Percentiles rank a stretch among this genome's conserved stretches.
Evolutionary conservation across 2,329 filamentous ascomycete genomes (phyloP).

Genomic region (Rutstroemia sp.): DNA sequence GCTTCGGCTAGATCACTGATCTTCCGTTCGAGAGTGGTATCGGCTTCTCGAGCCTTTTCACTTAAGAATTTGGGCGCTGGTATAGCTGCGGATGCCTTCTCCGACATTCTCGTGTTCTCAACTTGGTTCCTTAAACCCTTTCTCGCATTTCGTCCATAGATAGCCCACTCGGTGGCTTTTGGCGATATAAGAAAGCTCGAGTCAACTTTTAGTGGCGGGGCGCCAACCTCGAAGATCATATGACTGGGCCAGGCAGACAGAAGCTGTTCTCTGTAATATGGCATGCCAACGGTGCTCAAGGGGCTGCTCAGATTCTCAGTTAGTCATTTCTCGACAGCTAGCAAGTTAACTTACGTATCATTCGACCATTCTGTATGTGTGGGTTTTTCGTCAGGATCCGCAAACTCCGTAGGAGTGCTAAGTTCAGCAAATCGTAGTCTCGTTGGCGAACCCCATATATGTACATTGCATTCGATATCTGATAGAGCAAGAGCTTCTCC

Average conservation of each 20-base stretch:
- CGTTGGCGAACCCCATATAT: slow-evolving; percentile 63
- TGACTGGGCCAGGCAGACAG: slow-evolving; percentile 87
- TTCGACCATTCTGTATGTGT: slow-evolving; percentile 51
- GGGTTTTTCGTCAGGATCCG: slow-evolving; percentile 46
- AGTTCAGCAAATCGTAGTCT: slow-evolving; percentile 66
- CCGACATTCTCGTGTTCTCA: slow-evolving; percentile 62
- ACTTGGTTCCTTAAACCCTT: slow-evolving; percentile 70
- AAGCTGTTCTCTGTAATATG: slow-evolving; percentile 82
- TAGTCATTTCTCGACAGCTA: background rate
- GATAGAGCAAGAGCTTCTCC: slow-evolving; percentile 62
- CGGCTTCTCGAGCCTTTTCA: slow-evolving; percentile 73
- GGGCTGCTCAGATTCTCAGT: slow-evolving; percentile 43
- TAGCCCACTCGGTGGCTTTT: slow-evolving; percentile 65
- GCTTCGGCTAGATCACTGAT: slow-evolving; percentile 52
- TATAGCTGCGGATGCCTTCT: slow-evolving; percentile 52
- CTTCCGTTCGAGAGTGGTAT: slow-evolving; percentile 34
- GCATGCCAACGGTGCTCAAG: slow-evolving; percentile 80
- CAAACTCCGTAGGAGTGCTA: slow-evolving; percentile 59
- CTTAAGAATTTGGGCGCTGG: slow-evolving; percentile 88
- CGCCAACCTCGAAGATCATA: slow-evolving; percentile 76
- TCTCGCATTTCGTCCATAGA: slow-evolving; percentile 70
- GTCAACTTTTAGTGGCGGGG: slow-evolving; percentile 71
- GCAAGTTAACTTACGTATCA: slow-evolving; percentile 50
- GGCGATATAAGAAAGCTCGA: slow-evolving; percentile 60
- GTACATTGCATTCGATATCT: slow-evolving; percentile 57